phyloP scores from a whole-genome alignment of 768 basidiomycete genomes.

The Suillus sp. region DNA sequence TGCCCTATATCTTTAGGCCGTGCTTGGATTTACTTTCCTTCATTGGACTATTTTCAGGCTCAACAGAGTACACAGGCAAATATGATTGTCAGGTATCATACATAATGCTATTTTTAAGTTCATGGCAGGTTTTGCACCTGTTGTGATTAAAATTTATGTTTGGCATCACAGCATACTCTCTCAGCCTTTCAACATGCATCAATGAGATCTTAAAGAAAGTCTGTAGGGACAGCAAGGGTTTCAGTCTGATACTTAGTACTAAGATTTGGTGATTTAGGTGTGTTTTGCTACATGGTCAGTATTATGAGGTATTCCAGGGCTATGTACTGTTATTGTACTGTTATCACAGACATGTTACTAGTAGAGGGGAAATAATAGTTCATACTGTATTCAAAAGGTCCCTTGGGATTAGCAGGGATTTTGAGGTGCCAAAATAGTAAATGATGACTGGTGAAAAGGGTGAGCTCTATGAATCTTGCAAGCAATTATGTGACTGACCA shows the following conservation, averaged over 20 bases:
- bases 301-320: background rate
- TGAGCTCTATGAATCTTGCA: too few relatives aligned
- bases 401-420: background rate
- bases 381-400: background rate
- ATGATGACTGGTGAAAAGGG: background rate
- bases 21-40: too few relatives aligned
- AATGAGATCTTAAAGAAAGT: background rate
- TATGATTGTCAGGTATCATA: background rate
- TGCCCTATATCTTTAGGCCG: too few relatives aligned
- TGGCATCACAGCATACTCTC: background rate
- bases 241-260: background rate
- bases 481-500: background rate
- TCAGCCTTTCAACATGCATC: background rate
- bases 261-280: background rate
- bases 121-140: background rate
- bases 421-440: background rate
- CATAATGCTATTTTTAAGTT: background rate
- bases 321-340: background rate
- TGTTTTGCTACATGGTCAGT: background rate
- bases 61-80: background rate
- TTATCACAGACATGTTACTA: background rate
- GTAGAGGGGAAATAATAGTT: background rate
- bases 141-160: background rate
- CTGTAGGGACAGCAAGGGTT: background rate
- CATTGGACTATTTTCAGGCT: constrained; percentile 14